phyloP scores from a whole-genome alignment of 805 yeast genomes.

The Ogataea henricii region DNA sequence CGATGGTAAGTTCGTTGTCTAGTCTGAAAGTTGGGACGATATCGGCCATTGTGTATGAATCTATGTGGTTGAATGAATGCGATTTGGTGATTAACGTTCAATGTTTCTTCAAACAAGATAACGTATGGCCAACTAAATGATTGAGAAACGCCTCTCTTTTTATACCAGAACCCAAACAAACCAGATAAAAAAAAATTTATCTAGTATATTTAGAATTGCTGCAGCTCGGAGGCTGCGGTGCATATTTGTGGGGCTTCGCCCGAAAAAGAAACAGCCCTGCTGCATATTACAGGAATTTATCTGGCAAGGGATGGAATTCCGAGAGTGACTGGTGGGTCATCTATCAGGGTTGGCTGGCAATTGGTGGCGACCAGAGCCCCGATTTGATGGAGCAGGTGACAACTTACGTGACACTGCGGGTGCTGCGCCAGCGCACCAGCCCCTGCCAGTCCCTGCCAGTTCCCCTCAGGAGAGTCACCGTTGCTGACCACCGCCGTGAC shows the following conservation, averaged over 20 bases:
- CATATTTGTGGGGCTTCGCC: conserved; percentile 4
- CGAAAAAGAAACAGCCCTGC: conserved; percentile 5
- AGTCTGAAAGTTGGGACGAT: conserved; percentile 65
- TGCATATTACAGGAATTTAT: conserved; percentile 4
- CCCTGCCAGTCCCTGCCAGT: too few relatives aligned
- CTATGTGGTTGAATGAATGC: not conserved
- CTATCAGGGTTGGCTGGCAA: not conserved
- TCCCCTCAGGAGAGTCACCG: too few relatives aligned
- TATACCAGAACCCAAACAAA: not conserved
- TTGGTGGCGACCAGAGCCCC: not conserved
- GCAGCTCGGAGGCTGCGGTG: conserved; percentile 2
- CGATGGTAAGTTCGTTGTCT: conserved; percentile 68
- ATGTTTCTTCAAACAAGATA: too few relatives aligned
- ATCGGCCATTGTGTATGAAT: conserved; percentile 20
- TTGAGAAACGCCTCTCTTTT: conserved; percentile 4
- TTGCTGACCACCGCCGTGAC: not conserved
- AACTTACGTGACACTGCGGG: not conserved
- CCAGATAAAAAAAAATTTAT: conserved; percentile 8
- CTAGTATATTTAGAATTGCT: conserved; percentile 5
- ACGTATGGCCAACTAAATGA: not conserved
- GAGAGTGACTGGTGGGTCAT: conserved; percentile 3
- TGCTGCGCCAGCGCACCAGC: too few relatives aligned
- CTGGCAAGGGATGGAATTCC: conserved; percentile 5
- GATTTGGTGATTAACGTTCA: conserved; percentile 22
- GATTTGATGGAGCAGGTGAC: not conserved